These are phyloP conservation scores for Beauveria scarabaeidicola DNA, from an alignment of 2,329 filamentous ascomycete genomes.

Conservation along the genomic window DNA sequence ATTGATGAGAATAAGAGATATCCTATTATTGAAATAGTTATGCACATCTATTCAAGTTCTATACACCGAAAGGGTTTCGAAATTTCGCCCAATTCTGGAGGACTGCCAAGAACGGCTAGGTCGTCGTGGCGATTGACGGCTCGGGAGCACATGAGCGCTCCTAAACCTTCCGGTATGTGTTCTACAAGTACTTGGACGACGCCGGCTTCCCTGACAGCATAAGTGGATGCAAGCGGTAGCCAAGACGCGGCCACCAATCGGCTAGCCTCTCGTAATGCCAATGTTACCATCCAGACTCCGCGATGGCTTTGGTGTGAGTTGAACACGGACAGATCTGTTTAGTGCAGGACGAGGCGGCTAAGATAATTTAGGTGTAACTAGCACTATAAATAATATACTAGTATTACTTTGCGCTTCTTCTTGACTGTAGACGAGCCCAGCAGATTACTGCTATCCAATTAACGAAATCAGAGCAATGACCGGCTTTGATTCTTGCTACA, in stretches of 20 bases:
- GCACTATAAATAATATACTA: no score
- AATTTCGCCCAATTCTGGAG: conserved; percentile 13
- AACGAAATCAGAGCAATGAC: no score
- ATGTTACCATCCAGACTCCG: not conserved
- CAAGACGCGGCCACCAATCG: conserved; percentile 15
- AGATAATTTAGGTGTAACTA: no score
- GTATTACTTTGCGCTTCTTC: no score
- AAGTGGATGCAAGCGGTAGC: conserved; percentile 20
- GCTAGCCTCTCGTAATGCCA: not conserved
- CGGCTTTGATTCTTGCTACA: no score
- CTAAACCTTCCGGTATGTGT: conserved; percentile 22
- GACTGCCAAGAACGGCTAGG: conserved; percentile 20
- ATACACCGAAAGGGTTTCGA: conserved; percentile 19
- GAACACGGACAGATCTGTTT: no score
- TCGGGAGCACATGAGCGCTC: conserved; percentile 24
- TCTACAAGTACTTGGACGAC: conserved; percentile 22
- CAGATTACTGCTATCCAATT: no score
- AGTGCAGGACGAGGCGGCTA: no score
- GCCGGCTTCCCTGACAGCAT: conserved; percentile 22
- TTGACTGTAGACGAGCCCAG: no score
- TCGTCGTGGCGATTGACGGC: conserved; percentile 22
- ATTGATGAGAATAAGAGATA: conserved; percentile 19
- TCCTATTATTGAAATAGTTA: conserved; percentile 23
- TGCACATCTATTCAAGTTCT: conserved; percentile 18
- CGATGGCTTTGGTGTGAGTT: not conserved